Evolutionary conservation across 108 stramenopile species (phyloP).

Genomic region (Conticribra guillardii): DNA sequence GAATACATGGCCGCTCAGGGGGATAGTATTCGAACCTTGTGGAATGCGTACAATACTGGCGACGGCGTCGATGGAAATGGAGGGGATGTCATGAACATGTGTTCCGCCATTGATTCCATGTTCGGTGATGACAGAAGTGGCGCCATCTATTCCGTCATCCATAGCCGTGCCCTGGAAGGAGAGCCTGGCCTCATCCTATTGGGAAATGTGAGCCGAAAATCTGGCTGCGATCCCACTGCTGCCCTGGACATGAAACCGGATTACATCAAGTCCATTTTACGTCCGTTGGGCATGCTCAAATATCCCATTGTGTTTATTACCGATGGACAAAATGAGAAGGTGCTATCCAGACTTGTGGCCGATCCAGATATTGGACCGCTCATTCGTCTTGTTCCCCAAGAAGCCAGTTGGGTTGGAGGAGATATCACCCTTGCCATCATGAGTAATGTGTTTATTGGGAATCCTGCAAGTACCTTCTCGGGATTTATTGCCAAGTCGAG

Average conservation of each 20-base stretch:
- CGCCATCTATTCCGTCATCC: conserved; percentile 22
- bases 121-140: conserved; percentile 20
- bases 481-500: conserved; percentile 52
- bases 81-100: conserved; percentile 13
- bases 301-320: conserved; percentile 48
- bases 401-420: conserved; percentile 50
- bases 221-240: conserved; percentile 42
- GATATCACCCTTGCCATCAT: conserved; percentile 39
- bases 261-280: conserved; percentile 42
- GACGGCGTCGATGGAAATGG: conserved; percentile 12
- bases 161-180: conserved; percentile 17
- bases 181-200: conserved; percentile 10
- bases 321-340: conserved; percentile 35
- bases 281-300: conserved; percentile 37
- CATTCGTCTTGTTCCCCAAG: conserved; percentile 27
- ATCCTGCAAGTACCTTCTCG: conserved; percentile 41
- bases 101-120: conserved; percentile 30
- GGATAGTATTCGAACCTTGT: conserved; percentile 21
- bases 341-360: conserved; percentile 22
- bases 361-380: conserved; percentile 45
- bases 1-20: conserved; percentile 26
- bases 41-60: conserved; percentile 33
- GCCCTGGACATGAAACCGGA: conserved; percentile 49
- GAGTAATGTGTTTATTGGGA: conserved; percentile 42
- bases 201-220: neutral